Evolutionary conservation across 169 alveolate genomes (phyloP).

Genomic region (Sarcocystis neurona): DNA sequence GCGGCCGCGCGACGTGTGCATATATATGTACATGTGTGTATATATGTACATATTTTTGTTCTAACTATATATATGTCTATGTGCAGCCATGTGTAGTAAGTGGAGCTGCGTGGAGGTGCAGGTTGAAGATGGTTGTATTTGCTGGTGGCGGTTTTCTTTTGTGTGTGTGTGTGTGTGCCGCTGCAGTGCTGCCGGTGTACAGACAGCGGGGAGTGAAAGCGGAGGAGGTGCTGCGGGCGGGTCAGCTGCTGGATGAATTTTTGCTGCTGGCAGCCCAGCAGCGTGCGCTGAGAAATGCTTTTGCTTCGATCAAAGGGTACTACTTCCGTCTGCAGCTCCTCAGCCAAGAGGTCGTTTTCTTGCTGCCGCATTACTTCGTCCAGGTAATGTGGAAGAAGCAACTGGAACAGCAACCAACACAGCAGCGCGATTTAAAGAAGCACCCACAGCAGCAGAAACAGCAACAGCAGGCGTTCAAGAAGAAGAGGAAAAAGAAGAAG

Average conservation of each 20-base stretch:
- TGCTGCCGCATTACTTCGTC: conserved; percentile 96
- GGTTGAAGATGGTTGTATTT: too few relatives aligned
- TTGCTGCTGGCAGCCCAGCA: conserved; percentile 78
- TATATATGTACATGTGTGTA: too few relatives aligned
- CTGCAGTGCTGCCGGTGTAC: conserved; percentile 66
- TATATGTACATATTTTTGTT: too few relatives aligned
- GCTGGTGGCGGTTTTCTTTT: too few relatives aligned
- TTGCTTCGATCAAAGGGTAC: conserved; percentile 97
- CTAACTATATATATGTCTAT: too few relatives aligned
- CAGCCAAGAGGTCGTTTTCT: conserved; percentile 95
- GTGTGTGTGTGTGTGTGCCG: conserved; percentile 20
- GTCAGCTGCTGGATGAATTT: conserved; percentile 83
- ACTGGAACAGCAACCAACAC: not conserved
- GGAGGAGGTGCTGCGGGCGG: conserved; percentile 75
- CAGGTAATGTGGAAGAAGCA: conserved; percentile 65
- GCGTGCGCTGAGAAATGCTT: conserved; percentile 71
- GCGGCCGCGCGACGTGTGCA: too few relatives aligned
- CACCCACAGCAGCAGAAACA: too few relatives aligned
- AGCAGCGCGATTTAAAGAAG: not conserved
- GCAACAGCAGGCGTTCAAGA: too few relatives aligned
- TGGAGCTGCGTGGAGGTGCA: not conserved
- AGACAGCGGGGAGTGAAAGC: conserved; percentile 42
- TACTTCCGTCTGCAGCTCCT: conserved; percentile 95
- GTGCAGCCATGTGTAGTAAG: too few relatives aligned
- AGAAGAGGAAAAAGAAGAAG: too few relatives aligned